Base-by-base conservation (phyloP, 768 basidiomycete species). In the Suillus sp. region DNA sequence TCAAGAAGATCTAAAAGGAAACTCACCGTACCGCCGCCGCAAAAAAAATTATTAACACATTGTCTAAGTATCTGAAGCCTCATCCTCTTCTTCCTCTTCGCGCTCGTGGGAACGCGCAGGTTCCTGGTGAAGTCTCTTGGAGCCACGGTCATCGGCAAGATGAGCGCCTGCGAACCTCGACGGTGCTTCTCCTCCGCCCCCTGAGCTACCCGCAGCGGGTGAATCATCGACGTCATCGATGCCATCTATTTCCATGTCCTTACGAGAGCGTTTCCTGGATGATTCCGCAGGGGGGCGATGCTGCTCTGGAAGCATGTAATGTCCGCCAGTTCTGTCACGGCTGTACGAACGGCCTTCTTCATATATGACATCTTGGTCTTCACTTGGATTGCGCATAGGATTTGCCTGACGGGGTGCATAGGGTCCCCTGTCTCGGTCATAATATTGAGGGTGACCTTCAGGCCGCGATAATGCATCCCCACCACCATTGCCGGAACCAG, bases 231-330 rank as follows among this genome's bases (percentile, higher is more conserved):
- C 79, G 72, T 84, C 83, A 77, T 82, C 78, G 34, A 83, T 83
- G 53, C 76, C 83, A 61, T 87, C 86, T 55, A 83, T 78, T 47
- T 90, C 88, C 86, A 88, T 86, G 60, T 89, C 88, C 57, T 82
- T 82, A 64, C 85, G 80, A 66, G 77, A 80, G 62, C 88, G 81
- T 71, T 87, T 89, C 72, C 85, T 83, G 62, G 77, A 74, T 48
- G 81, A 72, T 54, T 83, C 84, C 70, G 77, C 67, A 71, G 75
- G 66, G 62, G 78, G 74, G 40, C 75, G 79, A 65, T 72, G 75
- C 72, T 78, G 81, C 51, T 76, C 77, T 43, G 68, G 68, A 63
- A 67, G 70, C 66, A 78, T 34, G 62, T 72, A 75, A 34, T 72
- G 67, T 32, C 74, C 71, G 65, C 75, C 74, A 65, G 69, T 70